These are phyloP conservation scores for Lasiosphaeria miniovina DNA, from an alignment of 495 filamentous ascomycete species.

Conservation along the genomic window DNA sequence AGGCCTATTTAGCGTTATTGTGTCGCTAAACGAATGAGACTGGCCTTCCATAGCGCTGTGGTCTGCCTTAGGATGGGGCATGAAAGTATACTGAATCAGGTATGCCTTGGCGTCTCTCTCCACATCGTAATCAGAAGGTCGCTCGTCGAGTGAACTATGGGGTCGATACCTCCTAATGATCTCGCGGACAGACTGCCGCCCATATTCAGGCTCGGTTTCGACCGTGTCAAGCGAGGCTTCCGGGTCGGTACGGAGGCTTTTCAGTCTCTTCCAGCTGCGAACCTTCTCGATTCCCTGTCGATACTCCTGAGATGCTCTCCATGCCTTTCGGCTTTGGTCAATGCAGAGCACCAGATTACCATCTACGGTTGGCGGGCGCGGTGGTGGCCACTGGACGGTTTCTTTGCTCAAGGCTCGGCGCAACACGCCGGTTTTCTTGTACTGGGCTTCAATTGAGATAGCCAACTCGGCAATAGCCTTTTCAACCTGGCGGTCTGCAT, in stretches of 20 bases:
- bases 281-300: not conserved
- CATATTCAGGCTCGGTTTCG: not conserved
- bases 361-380: not conserved
- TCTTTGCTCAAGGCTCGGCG: constrained; percentile 16
- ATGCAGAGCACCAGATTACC: constrained; percentile 1
- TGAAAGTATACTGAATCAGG: constrained; percentile 18
- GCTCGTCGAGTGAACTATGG: not conserved
- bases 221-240: not conserved
- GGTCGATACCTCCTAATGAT: not conserved
- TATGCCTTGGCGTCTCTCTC: constrained; percentile 22
- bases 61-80: not conserved
- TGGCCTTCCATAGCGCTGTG: not conserved
- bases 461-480: constrained; percentile 21
- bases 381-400: constrained; percentile 1
- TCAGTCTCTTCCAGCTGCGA: not conserved
- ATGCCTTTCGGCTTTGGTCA: not conserved
- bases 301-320: not conserved
- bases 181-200: not conserved
- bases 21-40: too few species aligned
- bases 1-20: too few species aligned
- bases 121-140: constrained; percentile 6
- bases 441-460: constrained; percentile 15
- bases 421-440: constrained; percentile 21
- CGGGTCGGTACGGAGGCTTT: too few species aligned
- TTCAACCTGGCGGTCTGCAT: constrained; percentile 10